phyloP scores from a whole-genome alignment of 1,139 yeast species.

The Suhomyces terraborum region DNA sequence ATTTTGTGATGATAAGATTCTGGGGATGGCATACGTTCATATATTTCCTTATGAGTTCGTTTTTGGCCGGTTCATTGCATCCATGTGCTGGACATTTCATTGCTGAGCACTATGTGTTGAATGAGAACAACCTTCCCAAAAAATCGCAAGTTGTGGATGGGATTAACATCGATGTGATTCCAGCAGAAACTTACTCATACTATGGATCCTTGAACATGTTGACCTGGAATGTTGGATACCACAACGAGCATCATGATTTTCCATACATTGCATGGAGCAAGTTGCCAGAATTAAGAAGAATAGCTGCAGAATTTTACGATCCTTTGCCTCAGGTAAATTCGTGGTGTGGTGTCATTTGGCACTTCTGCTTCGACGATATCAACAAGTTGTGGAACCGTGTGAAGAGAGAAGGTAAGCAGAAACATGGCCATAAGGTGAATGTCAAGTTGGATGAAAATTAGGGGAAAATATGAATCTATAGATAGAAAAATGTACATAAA shows the following conservation, averaged over 20 bases:
- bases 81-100: constrained; percentile 96
- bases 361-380: constrained; percentile 67
- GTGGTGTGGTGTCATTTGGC: constrained; percentile 77
- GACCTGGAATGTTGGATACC: constrained; percentile 93
- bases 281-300: constrained; percentile 60
- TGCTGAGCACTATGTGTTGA: constrained; percentile 85
- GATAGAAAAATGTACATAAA: not conserved
- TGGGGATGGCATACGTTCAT: constrained; percentile 68
- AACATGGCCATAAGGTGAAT: constrained; percentile 34
- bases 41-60: constrained; percentile 75
- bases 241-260: constrained; percentile 93
- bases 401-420: constrained; percentile 55
- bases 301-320: constrained; percentile 81
- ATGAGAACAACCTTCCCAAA: constrained; percentile 53
- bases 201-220: constrained; percentile 76
- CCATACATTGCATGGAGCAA: constrained; percentile 92
- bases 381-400: constrained; percentile 81
- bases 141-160: constrained; percentile 16
- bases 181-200: constrained; percentile 84
- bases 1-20: constrained; percentile 52
- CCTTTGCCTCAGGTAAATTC: constrained; percentile 76
- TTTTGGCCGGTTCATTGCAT: constrained; percentile 88
- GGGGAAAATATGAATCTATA: not conserved
- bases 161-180: constrained; percentile 39
- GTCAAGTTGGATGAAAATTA: constrained; percentile 20